Base-by-base conservation (phyloP, 495 filamentous ascomycete genomes). In the Penicillium chermesinum region DNA sequence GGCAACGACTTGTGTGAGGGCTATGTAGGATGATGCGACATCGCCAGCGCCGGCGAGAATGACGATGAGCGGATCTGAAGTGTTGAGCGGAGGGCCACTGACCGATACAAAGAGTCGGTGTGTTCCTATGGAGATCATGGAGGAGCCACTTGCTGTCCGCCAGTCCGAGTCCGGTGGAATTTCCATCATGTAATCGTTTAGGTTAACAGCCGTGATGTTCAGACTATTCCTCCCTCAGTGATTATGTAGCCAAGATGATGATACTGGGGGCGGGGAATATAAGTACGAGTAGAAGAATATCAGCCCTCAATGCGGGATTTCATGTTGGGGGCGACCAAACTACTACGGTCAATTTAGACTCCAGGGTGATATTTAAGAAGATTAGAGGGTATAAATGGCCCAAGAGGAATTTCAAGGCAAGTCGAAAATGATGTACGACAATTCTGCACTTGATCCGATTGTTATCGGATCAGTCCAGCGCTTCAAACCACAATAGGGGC, bases 11-110 rank as follows among this genome's bases (percentile, higher is more conserved):
- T 55, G 50, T 37, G 62, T 57, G 20, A 77, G 58, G 22, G 66
- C 64, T 51, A 62, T 59, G 62, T 71, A 77, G 2, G 68, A 61
- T 13, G 70, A 60, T 19, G 66, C 63, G 22, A 70, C 67, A 42
- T 72, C 74, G 38, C 73, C 72, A 0, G 69, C 64, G 37, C 76
- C 76, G 12, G 70, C 49, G 42, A 79, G 58, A 44, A 75, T 61
- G 42, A 79, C 59, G 17, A 76, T 52, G 7, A 76, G 47, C 7
- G 69, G 69, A 18, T 65, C 58, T 21, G 37, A 25, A 19, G 58
- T 46, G 7, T 25, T 34, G 18, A 58, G 61, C 10, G 36, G 39
- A 5, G 46, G 46, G 2, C 69, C 68, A 34, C 48, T 54, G 6
- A 64, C 37, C 3, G 59, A 61, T 16, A 54, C 44, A 16, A 47